Evolutionary conservation across 139 green algal genomes (phyloP), one percentile per base, ranked within the genome.

Genomic region (Chlamydomonas schloesseri): DNA sequence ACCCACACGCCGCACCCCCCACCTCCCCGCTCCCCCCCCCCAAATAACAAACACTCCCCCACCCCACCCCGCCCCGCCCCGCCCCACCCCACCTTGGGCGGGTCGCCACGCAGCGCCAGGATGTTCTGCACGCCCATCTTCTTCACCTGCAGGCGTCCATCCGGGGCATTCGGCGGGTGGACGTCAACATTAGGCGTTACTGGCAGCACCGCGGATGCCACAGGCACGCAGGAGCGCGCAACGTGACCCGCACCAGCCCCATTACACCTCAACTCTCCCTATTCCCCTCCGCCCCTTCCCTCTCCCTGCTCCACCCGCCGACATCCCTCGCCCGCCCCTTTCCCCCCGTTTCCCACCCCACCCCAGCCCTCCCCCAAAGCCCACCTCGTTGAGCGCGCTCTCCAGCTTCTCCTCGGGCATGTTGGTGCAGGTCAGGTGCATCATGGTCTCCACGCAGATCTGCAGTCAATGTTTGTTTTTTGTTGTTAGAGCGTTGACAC

Each of bases 371-470:
- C n/a, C 13, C 46, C 36, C 65, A 26, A 50, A 64, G 29, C 64
- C 60, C 57, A 97, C 94, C 93, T 96, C 93, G 26, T 89, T 71
- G 33, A 99, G 93, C 6, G 97, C 97, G 24, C 93, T 84, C n/a
- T 97, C 83, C 67, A 99, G 91, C 87, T 96, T 96, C 65, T 98
- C 95, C 64, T 95, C 86, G 0, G 94, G 95, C 97, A 99, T 99
- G 94, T 99, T 99, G 79, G 97, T 99, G 93, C 97, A 99, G 10
- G 97, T 99, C 60, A 99, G 90, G 91, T 99, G 97, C 97, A 99
- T 99, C 96, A 99, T 99, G 24, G 96, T 99, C 91, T 99, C 96
- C 47, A 99, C 93, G 76, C 96, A 95, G 3, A 99, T 89, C 97
- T 99, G 91, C 24, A 8, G 42, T 50, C 6, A 13, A 50, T 50